These are phyloP conservation scores for Trichothecium sympodiale DNA, from an alignment of 2,329 filamentous ascomycete species.

Conservation along the genomic window DNA sequence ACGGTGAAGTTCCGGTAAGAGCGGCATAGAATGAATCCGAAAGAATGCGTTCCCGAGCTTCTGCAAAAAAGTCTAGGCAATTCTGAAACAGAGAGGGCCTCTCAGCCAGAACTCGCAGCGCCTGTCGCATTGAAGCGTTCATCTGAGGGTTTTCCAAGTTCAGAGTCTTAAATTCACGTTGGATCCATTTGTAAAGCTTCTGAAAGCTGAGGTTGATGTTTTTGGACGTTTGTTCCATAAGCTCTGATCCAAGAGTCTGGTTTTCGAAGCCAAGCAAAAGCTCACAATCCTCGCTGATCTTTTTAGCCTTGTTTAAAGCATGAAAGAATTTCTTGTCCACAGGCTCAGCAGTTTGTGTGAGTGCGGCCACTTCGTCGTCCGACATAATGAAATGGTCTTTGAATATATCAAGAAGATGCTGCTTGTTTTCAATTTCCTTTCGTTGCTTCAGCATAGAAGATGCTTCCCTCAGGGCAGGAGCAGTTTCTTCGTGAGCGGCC, in stretches of 20 bases:
- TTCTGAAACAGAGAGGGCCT: constrained; percentile 83
- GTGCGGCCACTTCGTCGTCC: constrained; percentile 62
- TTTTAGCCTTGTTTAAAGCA: constrained; percentile 67
- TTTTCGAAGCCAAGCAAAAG: constrained; percentile 82
- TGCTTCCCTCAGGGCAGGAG: constrained; percentile 67
- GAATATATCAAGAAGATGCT: constrained; percentile 67
- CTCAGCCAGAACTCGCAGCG: constrained; percentile 79
- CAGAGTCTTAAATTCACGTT: constrained; percentile 81
- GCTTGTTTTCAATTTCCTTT: constrained; percentile 66
- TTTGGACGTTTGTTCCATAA: constrained; percentile 84
- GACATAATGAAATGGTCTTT: constrained; percentile 74
- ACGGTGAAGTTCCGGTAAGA: constrained; percentile 59
- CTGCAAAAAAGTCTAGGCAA: constrained; percentile 86
- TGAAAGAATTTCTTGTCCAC: constrained; percentile 80
- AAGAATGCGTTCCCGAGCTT: constrained; percentile 75
- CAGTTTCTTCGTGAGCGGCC: constrained; percentile 64
- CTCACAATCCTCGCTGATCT: constrained; percentile 80
- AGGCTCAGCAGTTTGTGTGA: constrained; percentile 71
- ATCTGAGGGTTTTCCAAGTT: constrained; percentile 94
- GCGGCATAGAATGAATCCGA: constrained; percentile 85
- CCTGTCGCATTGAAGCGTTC: constrained; percentile 70
- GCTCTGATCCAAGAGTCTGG: constrained; percentile 75
- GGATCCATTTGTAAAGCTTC: constrained; percentile 91
- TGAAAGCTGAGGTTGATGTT: constrained; percentile 84
- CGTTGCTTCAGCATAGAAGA: constrained; percentile 61